These are phyloP conservation scores for Ophiosphaerella korrae DNA, from an alignment of 2,329 filamentous ascomycete species.

Conservation along the genomic window DNA sequence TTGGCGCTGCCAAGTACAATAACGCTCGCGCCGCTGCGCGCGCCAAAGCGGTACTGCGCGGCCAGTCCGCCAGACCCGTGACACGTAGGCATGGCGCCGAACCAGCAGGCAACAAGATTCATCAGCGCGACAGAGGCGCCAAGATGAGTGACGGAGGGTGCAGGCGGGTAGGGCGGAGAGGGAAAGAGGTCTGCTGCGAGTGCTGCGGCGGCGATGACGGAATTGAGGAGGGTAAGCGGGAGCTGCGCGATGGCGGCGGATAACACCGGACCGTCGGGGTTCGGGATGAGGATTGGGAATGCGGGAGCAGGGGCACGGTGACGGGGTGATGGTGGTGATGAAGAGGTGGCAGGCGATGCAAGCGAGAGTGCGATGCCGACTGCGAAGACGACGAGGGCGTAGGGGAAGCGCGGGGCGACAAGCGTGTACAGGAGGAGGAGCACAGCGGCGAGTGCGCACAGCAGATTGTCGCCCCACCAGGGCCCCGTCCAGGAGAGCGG, in stretches of 20 bases:
- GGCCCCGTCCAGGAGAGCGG: conserved; percentile 71
- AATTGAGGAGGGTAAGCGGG: conserved; percentile 83
- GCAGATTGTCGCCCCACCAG: conserved; percentile 73
- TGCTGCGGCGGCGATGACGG: conserved; percentile 83
- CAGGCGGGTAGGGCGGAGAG: conserved; percentile 56
- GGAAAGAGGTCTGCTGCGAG: conserved; percentile 80
- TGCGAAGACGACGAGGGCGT: conserved; percentile 74
- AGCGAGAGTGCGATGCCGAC: conserved; percentile 71
- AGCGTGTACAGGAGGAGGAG: conserved; percentile 71
- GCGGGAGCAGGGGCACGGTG: conserved; percentile 60
- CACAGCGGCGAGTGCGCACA: conserved; percentile 79
- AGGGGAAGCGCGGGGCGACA: conserved; percentile 70
- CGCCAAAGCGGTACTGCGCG: conserved; percentile 89
- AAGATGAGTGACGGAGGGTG: conserved; percentile 75
- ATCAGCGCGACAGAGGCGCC: conserved; percentile 82
- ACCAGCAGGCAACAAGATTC: conserved; percentile 87
- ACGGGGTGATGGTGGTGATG: conserved; percentile 92
- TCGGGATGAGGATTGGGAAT: no score
- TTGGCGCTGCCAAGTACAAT: conserved; percentile 80
- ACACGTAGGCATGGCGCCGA: conserved; percentile 93
- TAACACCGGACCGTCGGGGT: no score
- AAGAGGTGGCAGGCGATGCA: conserved; percentile 55
- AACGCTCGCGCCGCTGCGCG: conserved; percentile 82
- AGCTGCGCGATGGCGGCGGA: no score
- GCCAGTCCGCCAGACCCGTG: conserved; percentile 91